These are phyloP conservation scores for Globisporangium nunn DNA, from an alignment of 352 stramenopile species.

Conservation along the genomic window DNA sequence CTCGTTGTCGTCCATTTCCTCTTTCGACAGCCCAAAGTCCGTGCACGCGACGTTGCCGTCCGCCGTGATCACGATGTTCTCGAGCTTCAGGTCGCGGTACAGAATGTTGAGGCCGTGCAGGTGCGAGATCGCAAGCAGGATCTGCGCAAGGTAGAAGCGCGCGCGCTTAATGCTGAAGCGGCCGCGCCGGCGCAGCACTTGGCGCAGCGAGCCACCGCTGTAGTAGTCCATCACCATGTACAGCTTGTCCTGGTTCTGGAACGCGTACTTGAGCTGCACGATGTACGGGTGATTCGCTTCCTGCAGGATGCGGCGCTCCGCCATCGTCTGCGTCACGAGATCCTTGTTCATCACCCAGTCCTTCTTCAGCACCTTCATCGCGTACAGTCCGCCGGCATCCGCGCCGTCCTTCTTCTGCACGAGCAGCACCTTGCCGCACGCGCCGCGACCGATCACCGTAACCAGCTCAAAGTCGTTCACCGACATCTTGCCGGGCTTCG, in stretches of 20 bases:
- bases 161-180: slow-evolving; percentile 92
- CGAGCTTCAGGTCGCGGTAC: slow-evolving; percentile 82
- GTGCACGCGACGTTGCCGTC: slow-evolving; percentile 96
- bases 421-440: slow-evolving; percentile 80
- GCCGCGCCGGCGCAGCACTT: slow-evolving; percentile 85
- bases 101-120: slow-evolving; percentile 87
- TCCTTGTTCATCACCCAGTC: slow-evolving; percentile 79
- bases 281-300: slow-evolving; percentile 97
- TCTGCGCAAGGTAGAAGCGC: slow-evolving; percentile 95
- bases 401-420: slow-evolving; percentile 84
- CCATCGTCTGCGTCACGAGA: slow-evolving; percentile 89
- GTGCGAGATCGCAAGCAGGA: slow-evolving; percentile 93
- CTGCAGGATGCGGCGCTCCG: slow-evolving; percentile 84
- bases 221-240: slow-evolving; percentile 95
- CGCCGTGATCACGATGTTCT: slow-evolving; percentile 94
- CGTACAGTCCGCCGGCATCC: slow-evolving; percentile 77
- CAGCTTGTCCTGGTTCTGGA: slow-evolving; percentile 87
- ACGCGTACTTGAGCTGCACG: slow-evolving; percentile 89
- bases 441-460: slow-evolving; percentile 94
- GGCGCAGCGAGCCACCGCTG: slow-evolving; percentile 92
- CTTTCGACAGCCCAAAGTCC: slow-evolving; percentile 99
- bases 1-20: slow-evolving; percentile 88
- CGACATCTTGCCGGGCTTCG: slow-evolving; percentile 31
- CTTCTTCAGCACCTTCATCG: slow-evolving; percentile 87
- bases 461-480: slow-evolving; percentile 95